Evolutionary conservation across 202 grass and related monocot genomes (phyloP).

Genomic region (Saccharum hybrid): DNA sequence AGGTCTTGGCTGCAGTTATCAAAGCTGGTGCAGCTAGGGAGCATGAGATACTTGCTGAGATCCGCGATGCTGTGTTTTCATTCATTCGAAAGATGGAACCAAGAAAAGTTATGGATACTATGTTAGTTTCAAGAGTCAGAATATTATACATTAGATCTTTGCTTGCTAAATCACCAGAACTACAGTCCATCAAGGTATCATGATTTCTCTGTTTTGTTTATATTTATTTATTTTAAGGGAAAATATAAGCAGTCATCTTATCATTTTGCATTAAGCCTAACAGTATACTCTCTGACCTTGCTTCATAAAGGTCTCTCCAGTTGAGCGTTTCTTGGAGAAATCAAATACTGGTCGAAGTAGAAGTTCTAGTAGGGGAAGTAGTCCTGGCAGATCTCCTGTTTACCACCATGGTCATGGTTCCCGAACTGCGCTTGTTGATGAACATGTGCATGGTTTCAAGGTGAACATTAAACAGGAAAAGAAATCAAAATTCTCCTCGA

Average conservation of each 20-base stretch:
- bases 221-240: background rate
- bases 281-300: conserved; percentile 35
- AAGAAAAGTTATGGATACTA: conserved; percentile 97
- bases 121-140: conserved; percentile 97
- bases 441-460: conserved; percentile 89
- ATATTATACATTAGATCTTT: conserved; percentile 99
- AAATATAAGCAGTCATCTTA: conserved; percentile 17
- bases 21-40: conserved; percentile 98
- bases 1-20: conserved; percentile 98
- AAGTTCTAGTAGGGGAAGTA: conserved; percentile 93
- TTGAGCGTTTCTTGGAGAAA: conserved; percentile 96
- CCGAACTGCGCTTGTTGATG: conserved; percentile 64
- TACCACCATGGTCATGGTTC: conserved; percentile 74
- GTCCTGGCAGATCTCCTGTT: conserved; percentile 83
- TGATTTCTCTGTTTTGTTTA: conserved; percentile 16
- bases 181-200: conserved; percentile 93
- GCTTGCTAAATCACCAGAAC: conserved; percentile 91
- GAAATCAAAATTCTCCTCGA: conserved; percentile 94
- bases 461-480: conserved; percentile 95
- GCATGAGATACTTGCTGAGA: conserved; percentile 99
- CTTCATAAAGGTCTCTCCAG: conserved; percentile 77
- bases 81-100: conserved; percentile 99
- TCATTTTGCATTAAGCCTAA: conserved; percentile 21
- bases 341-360: conserved; percentile 77
- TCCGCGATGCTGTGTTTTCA: conserved; percentile 92